Evolutionary conservation across 441 rosid species (phyloP).

Genomic region (Metrosideros polymorpha): DNA sequence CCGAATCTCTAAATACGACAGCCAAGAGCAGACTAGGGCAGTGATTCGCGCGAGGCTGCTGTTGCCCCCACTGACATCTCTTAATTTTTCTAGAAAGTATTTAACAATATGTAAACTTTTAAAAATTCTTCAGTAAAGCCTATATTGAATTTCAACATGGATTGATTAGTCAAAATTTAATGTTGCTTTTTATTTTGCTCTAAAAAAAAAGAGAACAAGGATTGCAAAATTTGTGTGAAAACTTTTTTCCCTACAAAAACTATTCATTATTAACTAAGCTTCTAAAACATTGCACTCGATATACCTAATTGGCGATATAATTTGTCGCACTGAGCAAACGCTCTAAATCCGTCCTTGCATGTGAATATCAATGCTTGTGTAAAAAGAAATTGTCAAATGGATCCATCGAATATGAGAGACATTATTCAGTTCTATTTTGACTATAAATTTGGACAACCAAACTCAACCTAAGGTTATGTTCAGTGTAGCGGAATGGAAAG

Average conservation of each 20-base stretch:
- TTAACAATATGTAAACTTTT: not conserved
- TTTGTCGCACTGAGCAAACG: not conserved
- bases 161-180: not conserved
- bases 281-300: not conserved
- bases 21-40: not conserved
- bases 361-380: not conserved
- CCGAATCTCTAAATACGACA: not conserved
- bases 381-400: not conserved
- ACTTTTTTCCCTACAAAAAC: not conserved
- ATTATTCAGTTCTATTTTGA: no score
- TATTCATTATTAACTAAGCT: not conserved
- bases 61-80: not conserved
- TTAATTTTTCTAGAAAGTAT: not conserved
- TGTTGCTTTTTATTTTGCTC: not conserved
- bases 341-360: not conserved
- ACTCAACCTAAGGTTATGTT: not conserved
- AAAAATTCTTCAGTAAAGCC: not conserved
- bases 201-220: not conserved
- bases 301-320: not conserved
- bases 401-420: accelerated
- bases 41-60: not conserved
- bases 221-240: not conserved
- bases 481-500: not conserved
- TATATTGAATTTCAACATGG: not conserved
- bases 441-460: no score